phyloP scores from a whole-genome alignment of 805 yeast genomes.

The Sugiyamaella qingdaonensis region DNA sequence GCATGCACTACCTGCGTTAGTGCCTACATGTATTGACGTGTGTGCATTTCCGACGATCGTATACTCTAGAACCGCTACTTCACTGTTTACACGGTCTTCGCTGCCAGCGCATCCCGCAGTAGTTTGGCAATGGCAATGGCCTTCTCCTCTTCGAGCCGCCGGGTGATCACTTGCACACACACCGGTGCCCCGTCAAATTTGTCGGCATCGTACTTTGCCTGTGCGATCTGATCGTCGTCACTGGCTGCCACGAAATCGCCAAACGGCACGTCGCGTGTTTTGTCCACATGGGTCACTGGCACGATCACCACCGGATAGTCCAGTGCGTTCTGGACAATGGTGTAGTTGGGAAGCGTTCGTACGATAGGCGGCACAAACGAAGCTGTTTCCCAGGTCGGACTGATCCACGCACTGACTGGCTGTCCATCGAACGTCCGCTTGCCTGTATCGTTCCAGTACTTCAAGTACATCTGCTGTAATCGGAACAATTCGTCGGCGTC shows the following conservation, averaged over 20 bases:
- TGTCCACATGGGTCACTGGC: slow-evolving; percentile 31
- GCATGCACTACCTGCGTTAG: no score
- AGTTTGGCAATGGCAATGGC: slow-evolving; percentile 35
- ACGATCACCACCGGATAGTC: slow-evolving; percentile 20
- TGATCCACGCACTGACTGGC: slow-evolving; percentile 16
- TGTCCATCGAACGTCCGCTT: slow-evolving; percentile 4
- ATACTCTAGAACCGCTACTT: no score
- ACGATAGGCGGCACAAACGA: slow-evolving; percentile 4
- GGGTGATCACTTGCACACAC: slow-evolving; percentile 50
- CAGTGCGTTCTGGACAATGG: slow-evolving; percentile 17
- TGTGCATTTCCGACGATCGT: no score
- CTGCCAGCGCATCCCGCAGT: slow-evolving; percentile 11
- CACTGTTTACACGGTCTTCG: no score
- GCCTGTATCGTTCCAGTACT: slow-evolving; percentile 37
- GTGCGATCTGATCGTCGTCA: background rate
- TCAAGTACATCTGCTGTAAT: slow-evolving; percentile 36
- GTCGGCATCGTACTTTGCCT: slow-evolving; percentile 43
- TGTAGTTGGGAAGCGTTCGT: slow-evolving; percentile 39
- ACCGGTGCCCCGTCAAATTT: slow-evolving; percentile 51
- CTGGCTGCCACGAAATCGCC: slow-evolving; percentile 4
- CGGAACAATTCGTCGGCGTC: slow-evolving; percentile 13
- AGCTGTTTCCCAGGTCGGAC: slow-evolving; percentile 16
- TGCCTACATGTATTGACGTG: no score
- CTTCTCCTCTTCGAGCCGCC: slow-evolving; percentile 57
- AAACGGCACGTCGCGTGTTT: slow-evolving; percentile 38